These are phyloP conservation scores for Trichophyton simii DNA, from an alignment of 2,329 filamentous ascomycete species.

Conservation along the genomic window DNA sequence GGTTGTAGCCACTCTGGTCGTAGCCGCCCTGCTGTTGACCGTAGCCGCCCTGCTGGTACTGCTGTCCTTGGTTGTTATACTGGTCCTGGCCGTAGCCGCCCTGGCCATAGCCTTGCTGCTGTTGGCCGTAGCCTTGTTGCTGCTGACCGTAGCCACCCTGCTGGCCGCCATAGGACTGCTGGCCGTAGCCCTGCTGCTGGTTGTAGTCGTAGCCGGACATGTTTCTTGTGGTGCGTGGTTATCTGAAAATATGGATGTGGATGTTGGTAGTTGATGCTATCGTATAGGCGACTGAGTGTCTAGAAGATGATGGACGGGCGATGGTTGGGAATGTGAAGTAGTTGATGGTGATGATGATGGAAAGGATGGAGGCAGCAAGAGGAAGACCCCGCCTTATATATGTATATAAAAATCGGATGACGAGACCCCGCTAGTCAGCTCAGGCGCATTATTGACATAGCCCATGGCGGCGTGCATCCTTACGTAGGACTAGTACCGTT, in stretches of 20 bases:
- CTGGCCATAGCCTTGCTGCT: conserved; percentile 11
- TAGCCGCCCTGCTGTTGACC: conserved; percentile 17
- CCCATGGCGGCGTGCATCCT: background rate
- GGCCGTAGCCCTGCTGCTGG: conserved; percentile 19
- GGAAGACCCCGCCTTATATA: conserved; percentile 9
- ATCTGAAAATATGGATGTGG: background rate
- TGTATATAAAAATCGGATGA: background rate
- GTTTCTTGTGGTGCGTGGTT: conserved; percentile 5
- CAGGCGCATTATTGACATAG: background rate
- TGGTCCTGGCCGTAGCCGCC: conserved; percentile 18
- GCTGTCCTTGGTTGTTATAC: conserved; percentile 19
- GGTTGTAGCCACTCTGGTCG: conserved; percentile 18
- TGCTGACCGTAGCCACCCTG: conserved; percentile 18
- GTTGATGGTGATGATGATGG: background rate
- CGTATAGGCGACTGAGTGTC: background rate
- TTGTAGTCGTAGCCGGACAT: conserved; percentile 16
- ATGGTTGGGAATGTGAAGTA: background rate
- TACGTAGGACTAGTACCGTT: background rate
- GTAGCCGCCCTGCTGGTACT: conserved; percentile 13
- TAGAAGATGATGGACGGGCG: background rate
- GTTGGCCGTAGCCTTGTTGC: conserved; percentile 13
- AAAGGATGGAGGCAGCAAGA: conserved; percentile 5
- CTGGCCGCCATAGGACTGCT: conserved; percentile 12
- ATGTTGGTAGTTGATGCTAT: background rate
- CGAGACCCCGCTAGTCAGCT: background rate